A percentile compares a stretch with the other conserved stretches of the same genome.
Conservation (phyloP, 352 stramenopile genomes). For the Globisporangium heterothallicum region DNA sequence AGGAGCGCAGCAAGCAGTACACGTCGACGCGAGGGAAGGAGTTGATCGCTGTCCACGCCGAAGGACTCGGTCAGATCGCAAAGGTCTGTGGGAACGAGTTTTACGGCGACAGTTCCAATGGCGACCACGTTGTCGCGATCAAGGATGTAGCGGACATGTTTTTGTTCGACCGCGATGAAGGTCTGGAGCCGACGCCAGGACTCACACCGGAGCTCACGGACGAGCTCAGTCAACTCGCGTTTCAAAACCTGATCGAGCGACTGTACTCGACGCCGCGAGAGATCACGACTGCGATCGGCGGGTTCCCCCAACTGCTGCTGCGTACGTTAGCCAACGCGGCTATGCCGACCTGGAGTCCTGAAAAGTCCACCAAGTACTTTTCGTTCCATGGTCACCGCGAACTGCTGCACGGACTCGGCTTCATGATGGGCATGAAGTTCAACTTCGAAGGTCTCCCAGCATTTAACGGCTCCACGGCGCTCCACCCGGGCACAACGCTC, state of each 20-base stretch:
- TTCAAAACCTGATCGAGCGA: conserved; percentile 68
- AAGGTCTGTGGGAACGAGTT: conserved; percentile 50
- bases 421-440: conserved; percentile 78
- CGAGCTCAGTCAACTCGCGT: conserved; percentile 54
- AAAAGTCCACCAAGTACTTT: conserved; percentile 55
- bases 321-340: conserved; percentile 51
- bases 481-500: conserved; percentile 65
- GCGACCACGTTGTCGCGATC: conserved; percentile 47
- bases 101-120: conserved; percentile 18
- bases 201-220: conserved; percentile 36
- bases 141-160: conserved; percentile 79
- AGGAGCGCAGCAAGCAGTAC: conserved; percentile 50
- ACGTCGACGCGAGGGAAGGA: conserved; percentile 23
- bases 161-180: conserved; percentile 61
- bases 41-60: conserved; percentile 36
- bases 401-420: conserved; percentile 70
- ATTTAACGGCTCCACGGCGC: conserved; percentile 62
- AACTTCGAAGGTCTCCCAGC: conserved; percentile 53
- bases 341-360: conserved; percentile 17
- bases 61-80: conserved; percentile 28
- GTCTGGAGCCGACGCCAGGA: conserved; percentile 35
- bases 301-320: conserved; percentile 63
- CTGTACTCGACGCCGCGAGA: conserved; percentile 63
- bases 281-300: conserved; percentile 61
- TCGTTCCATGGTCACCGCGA: conserved; percentile 80